Evolutionary conservation across 1,284 basidiomycete genomes (phyloP), one percentile per base, ranked within the genome.

Genomic region (Pyrrhoderma lamaoense): DNA sequence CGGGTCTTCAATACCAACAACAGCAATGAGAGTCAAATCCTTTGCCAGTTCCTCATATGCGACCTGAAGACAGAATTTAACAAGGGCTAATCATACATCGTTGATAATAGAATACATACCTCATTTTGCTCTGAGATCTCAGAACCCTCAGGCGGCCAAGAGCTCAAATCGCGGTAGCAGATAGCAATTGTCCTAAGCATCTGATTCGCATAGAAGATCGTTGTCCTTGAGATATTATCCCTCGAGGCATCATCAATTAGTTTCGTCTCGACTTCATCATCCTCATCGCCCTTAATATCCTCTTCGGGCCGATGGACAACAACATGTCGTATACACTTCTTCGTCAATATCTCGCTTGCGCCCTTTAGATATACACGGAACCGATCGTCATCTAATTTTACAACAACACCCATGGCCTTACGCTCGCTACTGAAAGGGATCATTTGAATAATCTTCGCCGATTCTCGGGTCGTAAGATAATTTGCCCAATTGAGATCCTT

Each of bases 181-280:
- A 98, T 67, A 1, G 92, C 92, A 57, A 99, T 89, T 0, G 95
- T 96, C 45, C 93, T 81, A 11, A 98, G 82, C 21, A 83, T 89
- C 73, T 98, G 94, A 67, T 93, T 92, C 62, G 94, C 94, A 65
- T 97, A 99, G 70, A 94, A 93, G 59, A 93, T 93, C 68, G 95
- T 98, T 14, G 93, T 97, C 51, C 85, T 77, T 25, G 77, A 77
- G 63, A 97, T 88, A 62, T 95, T 95, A 58, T 86, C 82, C 57
- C 74, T 72, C 16, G 82, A 80, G 16, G 81, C 67, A 16, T 77
- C 72, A 57, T 81, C 80, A 48, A 93, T 89, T 1, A 67, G 66
- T 49, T 64, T 67, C 2, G 79, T 81, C 63, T 83, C 76, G 47
- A 94, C 67, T 1, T 62, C 60, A 42, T 66, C 68, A 7, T 65